Evolutionary conservation across 306 rosid genomes (phyloP), one percentile per base, ranked within the genome.

Genomic region (Alnus rubra): DNA sequence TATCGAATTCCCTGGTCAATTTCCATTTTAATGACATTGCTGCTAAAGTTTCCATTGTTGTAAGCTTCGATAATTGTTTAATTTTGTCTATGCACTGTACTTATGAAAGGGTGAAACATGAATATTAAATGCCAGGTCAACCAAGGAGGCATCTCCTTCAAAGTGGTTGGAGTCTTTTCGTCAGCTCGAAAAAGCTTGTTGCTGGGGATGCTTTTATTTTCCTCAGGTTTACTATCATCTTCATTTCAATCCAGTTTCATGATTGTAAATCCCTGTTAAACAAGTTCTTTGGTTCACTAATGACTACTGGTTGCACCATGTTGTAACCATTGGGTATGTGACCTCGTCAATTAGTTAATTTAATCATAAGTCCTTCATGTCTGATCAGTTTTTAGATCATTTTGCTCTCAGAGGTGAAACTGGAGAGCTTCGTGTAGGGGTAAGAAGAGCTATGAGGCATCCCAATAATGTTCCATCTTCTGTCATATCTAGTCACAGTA

Each of bases 161-260:
- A 76, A 88, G 92, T 79, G 92, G 92, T 14, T 88, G 92, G 92
- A 88, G 92, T 78, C 87, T 86, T 53, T 88, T 88, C 1, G 87
- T 88, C 31, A 88, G 92, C 82, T 88, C 92, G 31, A 88, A 88
- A 81, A 86, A 87, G 77, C 88, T 88, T 74, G 92, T 88, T 71
- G 92, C 92, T 3, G 92, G 92, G 65, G 92, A 88, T 82, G 92
- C 92, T 18, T 88, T 88, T 72, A 88, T 88, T 35, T 88, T 88
- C 47, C 77, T 88, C 60, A 85, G 91, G 91, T 86, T 42, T 10
- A 45, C 35, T 69, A 39, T 35, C 55, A 15, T 45, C 19, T 69
- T 68, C 13, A 39, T 68, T 18, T 67, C 51, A 67, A 31, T 28
- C 11, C 9, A 4, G 9, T 37, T 39, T 23, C 71, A 37, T 35